Conservation (phyloP, 306 rosid genomes). For the Quercus gilva region DNA sequence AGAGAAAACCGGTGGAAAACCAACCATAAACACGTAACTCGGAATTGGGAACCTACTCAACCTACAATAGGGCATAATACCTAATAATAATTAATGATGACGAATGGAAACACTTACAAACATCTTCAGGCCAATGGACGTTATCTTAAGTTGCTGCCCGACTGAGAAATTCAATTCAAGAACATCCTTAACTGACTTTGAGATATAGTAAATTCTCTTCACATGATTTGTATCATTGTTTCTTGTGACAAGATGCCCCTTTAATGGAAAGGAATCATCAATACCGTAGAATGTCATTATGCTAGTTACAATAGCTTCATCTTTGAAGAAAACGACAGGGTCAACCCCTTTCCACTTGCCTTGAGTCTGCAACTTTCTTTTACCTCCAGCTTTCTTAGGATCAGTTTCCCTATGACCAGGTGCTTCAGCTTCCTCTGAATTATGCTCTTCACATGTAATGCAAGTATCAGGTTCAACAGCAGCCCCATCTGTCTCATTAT, state of each 20-base stretch:
- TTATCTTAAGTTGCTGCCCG: slow-evolving; percentile 92
- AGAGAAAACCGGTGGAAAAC: background rate
- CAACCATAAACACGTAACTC: background rate
- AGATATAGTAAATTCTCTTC: slow-evolving; percentile 87
- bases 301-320: slow-evolving; percentile 62
- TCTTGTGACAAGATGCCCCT: slow-evolving; percentile 81
- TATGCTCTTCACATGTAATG: slow-evolving; percentile 32
- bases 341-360: slow-evolving; percentile 99
- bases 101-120: slow-evolving; percentile 65
- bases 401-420: slow-evolving; percentile 32
- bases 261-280: slow-evolving; percentile 66
- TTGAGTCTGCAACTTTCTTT: slow-evolving; percentile 75
- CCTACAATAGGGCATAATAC: background rate
- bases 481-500: slow-evolving; percentile 33
- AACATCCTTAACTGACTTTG: slow-evolving; percentile 84
- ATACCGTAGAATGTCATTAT: slow-evolving; percentile 88
- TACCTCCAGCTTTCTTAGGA: slow-evolving; percentile 43
- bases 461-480: slow-evolving; percentile 36
- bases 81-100: background rate
- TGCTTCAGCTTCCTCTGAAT: slow-evolving; percentile 36
- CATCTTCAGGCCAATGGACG: slow-evolving; percentile 92
- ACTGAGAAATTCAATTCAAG: slow-evolving; percentile 83
- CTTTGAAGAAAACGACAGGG: slow-evolving; percentile 86
- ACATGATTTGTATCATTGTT: slow-evolving; percentile 69
- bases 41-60: background rate